These are phyloP conservation scores for Chimonanthus praecox DNA, from an alignment of 164 flowering plant genomes.

Conservation along the genomic window DNA sequence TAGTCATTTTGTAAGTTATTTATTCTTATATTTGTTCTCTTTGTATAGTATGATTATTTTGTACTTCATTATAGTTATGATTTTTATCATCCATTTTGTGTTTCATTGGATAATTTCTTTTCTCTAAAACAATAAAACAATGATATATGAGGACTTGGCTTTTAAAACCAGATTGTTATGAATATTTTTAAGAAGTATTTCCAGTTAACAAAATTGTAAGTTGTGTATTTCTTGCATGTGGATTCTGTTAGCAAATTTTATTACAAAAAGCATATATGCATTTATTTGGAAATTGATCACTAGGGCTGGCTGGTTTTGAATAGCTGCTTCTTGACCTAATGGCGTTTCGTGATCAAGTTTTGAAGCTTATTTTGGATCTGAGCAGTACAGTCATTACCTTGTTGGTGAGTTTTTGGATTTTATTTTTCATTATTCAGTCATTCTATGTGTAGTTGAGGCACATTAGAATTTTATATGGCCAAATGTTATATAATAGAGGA, in stretches of 20 bases:
- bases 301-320: conserved; percentile 4
- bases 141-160: background rate
- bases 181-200: background rate
- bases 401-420: conserved; percentile 55
- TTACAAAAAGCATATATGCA: background rate
- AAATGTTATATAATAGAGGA: conserved; percentile 11
- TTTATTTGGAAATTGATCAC: background rate
- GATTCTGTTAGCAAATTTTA: too few species aligned
- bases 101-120: background rate
- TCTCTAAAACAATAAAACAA: background rate
- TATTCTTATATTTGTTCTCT: background rate
- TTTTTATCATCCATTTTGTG: background rate
- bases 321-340: conserved; percentile 93
- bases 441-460: background rate
- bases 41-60: background rate
- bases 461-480: background rate
- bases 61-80: background rate
- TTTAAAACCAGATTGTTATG: background rate
- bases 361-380: conserved; percentile 85
- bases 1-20: background rate
- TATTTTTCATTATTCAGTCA: background rate
- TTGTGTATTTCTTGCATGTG: background rate
- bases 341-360: conserved; percentile 92
- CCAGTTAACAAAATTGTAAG: background rate
- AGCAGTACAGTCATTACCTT: conserved; percentile 98